Conservation (phyloP, 345 rosid species). For the Corchorus olitorius region DNA sequence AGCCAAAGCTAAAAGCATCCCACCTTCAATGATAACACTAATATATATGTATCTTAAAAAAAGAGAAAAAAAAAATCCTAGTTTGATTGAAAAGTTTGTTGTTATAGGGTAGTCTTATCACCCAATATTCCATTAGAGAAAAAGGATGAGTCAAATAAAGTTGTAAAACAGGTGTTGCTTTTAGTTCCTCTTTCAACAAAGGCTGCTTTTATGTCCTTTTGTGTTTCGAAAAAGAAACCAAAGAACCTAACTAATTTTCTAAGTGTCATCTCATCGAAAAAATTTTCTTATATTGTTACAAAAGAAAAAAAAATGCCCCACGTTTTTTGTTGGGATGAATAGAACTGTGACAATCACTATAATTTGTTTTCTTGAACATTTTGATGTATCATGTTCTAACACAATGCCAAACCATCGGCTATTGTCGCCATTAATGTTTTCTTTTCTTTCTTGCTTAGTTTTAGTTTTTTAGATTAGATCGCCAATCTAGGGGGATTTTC, state of each 20-base stretch:
- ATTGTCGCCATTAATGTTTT: not conserved
- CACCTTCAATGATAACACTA: not conserved
- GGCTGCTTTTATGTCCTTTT: constrained; percentile 37
- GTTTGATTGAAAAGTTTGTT: constrained; percentile 17
- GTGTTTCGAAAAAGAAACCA: constrained; percentile 12
- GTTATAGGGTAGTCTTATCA: constrained; percentile 1
- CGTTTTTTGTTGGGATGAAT: not conserved
- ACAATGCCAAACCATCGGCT: not conserved
- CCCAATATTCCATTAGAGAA: constrained; percentile 19
- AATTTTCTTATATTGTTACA: not conserved
- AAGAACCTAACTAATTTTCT: constrained; percentile 15
- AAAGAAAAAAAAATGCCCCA: not conserved
- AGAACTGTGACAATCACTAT: not conserved
- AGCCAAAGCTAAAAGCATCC: not conserved
- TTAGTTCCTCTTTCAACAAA: constrained; percentile 32
- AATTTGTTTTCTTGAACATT: not conserved
- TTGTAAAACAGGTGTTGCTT: constrained; percentile 7
- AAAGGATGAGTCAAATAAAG: constrained; percentile 11
- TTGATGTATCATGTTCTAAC: not conserved
- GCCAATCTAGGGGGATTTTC: not conserved
- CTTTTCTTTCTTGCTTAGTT: not conserved
- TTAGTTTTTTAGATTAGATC: not conserved
- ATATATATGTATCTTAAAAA: too few relatives aligned
- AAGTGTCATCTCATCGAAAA: not conserved
- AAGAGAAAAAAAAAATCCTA: not conserved